Evolutionary conservation across 2,329 filamentous ascomycete genomes (phyloP).

Genomic region (Calonectria honghensis): DNA sequence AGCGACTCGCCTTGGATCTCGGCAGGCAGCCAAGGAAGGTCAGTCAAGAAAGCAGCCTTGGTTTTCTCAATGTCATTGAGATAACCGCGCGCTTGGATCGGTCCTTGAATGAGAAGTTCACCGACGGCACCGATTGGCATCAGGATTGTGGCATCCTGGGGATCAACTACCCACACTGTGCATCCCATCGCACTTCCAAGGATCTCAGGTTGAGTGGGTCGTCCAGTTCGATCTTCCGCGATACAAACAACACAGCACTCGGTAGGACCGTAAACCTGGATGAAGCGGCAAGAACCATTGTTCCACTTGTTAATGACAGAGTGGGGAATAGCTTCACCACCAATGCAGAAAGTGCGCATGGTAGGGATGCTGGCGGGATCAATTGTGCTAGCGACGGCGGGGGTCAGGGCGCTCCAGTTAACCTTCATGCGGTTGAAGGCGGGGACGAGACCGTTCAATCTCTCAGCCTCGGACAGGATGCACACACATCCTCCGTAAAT

Average conservation of each 20-base stretch:
- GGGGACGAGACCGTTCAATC: conserved; percentile 40
- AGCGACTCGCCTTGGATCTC: conserved; percentile 6
- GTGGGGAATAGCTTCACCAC: conserved; percentile 20
- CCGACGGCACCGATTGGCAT: conserved; percentile 29
- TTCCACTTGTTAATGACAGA: conserved; percentile 23
- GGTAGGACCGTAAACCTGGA: conserved; percentile 17
- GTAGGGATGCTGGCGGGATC: conserved; percentile 13
- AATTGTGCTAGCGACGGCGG: conserved; percentile 2
- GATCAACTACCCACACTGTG: conserved; percentile 18
- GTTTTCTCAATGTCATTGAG: conserved; percentile 29
- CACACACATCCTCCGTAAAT: conserved; percentile 52
- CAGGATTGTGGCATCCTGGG: conserved; percentile 9
- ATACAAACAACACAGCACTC: conserved; percentile 17
- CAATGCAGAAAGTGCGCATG: conserved; percentile 1
- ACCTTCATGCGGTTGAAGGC: conserved; percentile 43
- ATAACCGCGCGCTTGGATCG: conserved; percentile 26
- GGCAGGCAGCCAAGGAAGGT: conserved; percentile 18
- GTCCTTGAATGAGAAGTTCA: conserved; percentile 30
- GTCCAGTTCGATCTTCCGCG: neutral
- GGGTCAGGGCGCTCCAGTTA: conserved; percentile 42
- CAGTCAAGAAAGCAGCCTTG: neutral
- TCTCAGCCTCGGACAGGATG: conserved; percentile 45
- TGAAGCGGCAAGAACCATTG: conserved; percentile 14
- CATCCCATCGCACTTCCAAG: conserved; percentile 17
- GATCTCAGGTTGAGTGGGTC: conserved; percentile 13